phyloP scores from a whole-genome alignment of 2,329 filamentous ascomycete genomes.

The Fusarium chuoi region DNA sequence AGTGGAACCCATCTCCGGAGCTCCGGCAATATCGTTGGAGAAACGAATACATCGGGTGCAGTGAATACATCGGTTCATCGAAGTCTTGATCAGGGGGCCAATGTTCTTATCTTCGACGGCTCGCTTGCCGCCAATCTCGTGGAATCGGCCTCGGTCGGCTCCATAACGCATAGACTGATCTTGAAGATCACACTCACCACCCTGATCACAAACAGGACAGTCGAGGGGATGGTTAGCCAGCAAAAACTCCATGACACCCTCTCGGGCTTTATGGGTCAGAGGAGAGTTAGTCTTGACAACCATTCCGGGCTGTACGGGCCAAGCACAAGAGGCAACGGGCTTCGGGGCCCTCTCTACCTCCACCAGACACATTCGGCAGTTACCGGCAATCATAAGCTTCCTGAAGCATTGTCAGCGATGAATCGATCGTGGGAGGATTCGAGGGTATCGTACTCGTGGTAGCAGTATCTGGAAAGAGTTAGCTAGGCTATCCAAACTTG shows the following conservation, averaged over 20 bases:
- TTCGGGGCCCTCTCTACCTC: slow-evolving; percentile 97
- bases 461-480: slow-evolving; percentile 81
- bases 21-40: slow-evolving; percentile 95
- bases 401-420: slow-evolving; percentile 63
- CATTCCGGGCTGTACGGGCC: slow-evolving; percentile 99
- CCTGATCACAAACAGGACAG: slow-evolving; percentile 98
- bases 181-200: slow-evolving; percentile 98
- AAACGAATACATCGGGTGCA: slow-evolving; percentile 98
- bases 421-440: slow-evolving; percentile 43
- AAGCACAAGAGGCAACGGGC: slow-evolving; percentile 97
- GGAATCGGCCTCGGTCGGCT: slow-evolving; percentile 93
- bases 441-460: slow-evolving; percentile 82
- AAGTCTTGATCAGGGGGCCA: slow-evolving; percentile 97
- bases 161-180: slow-evolving; percentile 99
- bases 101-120: slow-evolving; percentile 99
- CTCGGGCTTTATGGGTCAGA: slow-evolving; percentile 94
- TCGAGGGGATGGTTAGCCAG: slow-evolving; percentile 96
- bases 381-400: slow-evolving; percentile 98
- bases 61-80: slow-evolving; percentile 99
- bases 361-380: slow-evolving; percentile 99
- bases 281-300: slow-evolving; percentile 98
- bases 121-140: slow-evolving; percentile 95
- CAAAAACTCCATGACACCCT: slow-evolving; percentile 99
- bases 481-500: slow-evolving; percentile 46
- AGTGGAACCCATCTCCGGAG: slow-evolving; percentile 91